Conservation (phyloP, 805 yeast species). For the Candida dajiaensis region DNA sequence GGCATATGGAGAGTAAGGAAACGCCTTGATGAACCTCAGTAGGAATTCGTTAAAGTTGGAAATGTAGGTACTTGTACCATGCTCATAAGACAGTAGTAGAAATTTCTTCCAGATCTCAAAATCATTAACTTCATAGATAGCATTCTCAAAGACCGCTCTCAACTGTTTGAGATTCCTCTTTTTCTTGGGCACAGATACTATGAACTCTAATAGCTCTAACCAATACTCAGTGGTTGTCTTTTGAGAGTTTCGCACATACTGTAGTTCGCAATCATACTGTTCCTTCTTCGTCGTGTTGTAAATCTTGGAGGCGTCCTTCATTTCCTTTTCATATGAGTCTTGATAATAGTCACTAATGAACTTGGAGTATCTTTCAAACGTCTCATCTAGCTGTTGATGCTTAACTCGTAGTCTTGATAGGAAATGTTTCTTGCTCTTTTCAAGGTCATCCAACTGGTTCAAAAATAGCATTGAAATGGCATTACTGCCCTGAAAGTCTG, state of each 20-base stretch:
- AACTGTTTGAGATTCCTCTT: constrained; percentile 3
- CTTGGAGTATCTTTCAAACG: constrained; percentile 34
- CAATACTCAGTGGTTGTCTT: constrained; percentile 6
- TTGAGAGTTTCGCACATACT: constrained; percentile 24
- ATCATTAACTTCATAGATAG: constrained; percentile 5
- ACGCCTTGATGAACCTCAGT: constrained; percentile 6
- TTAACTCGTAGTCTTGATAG: constrained; percentile 33
- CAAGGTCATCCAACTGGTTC: neutral
- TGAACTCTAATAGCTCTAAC: constrained; percentile 2
- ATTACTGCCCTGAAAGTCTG: constrained; percentile 6
- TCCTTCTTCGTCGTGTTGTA: constrained; percentile 28
- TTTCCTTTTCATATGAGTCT: constrained; percentile 28
- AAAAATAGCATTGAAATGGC: neutral
- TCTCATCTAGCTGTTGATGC: constrained; percentile 34
- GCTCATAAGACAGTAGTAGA: constrained; percentile 7
- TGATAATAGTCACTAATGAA: constrained; percentile 31
- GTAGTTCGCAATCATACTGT: constrained; percentile 27
- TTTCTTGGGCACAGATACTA: constrained; percentile 7
- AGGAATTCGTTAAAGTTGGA: neutral
- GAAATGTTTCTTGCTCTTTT: neutral
- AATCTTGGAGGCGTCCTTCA: constrained; percentile 32
- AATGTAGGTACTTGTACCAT: neutral
- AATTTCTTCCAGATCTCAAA: constrained; percentile 10
- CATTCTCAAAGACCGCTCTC: constrained; percentile 11
- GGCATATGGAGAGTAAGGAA: constrained; percentile 7